Conservation (phyloP, 2,329 filamentous ascomycete species). For the Colletotrichum caudatum region DNA sequence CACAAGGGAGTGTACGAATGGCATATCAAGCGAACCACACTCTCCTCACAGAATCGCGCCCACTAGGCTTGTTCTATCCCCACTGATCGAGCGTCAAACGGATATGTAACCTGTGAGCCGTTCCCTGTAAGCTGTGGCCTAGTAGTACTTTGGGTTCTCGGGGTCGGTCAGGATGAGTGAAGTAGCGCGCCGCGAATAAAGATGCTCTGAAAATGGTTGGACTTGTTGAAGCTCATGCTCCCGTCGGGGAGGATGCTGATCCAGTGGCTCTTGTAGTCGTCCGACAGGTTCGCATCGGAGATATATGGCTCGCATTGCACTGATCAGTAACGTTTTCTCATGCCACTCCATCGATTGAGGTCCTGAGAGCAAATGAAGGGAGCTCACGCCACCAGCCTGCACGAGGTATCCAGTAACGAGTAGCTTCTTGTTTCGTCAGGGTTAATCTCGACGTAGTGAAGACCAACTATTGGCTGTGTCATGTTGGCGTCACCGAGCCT, state of each 20-base stretch:
- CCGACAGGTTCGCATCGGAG: constrained; percentile 70
- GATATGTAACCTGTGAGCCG: not conserved
- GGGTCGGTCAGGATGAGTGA: constrained; percentile 59
- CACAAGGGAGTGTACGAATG: not conserved
- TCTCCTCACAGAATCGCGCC: not conserved
- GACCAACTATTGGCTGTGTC: no score
- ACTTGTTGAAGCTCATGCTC: constrained; percentile 68
- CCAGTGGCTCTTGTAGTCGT: constrained; percentile 72
- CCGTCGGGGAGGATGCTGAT: constrained; percentile 69
- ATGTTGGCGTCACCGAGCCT: no score
- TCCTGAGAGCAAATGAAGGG: not conserved
- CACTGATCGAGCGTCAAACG: not conserved
- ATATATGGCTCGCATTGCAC: constrained; percentile 50
- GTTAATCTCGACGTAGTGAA: constrained; percentile 65
- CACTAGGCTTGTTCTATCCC: not conserved
- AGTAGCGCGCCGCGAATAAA: constrained; percentile 64
- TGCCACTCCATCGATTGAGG: not conserved
- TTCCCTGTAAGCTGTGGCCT: not conserved
- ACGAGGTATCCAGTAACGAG: constrained; percentile 76
- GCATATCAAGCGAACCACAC: not conserved
- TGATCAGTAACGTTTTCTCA: not conserved
- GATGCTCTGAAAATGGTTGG: constrained; percentile 66
- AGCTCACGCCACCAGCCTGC: constrained; percentile 64
- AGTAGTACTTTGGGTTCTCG: constrained; percentile 63
- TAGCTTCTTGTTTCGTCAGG: constrained; percentile 74